Base-by-base conservation (phyloP, 2,329 filamentous ascomycete genomes). In the Aspergillus calidoustus region DNA sequence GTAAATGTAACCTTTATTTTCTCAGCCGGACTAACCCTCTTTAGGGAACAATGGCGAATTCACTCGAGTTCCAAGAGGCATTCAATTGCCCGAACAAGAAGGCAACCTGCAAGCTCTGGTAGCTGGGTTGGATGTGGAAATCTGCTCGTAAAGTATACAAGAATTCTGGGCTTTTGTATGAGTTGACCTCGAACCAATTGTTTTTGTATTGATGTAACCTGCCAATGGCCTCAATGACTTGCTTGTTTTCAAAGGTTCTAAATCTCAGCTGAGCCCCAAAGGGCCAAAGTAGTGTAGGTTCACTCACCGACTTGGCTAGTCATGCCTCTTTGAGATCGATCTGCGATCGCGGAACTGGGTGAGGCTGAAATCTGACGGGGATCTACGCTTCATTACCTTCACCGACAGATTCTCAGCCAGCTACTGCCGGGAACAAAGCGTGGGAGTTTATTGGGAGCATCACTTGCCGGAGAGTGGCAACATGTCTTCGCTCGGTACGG, bases 41-140 rank as follows among this genome's bases (percentile, higher is more conserved):
- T 25, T 53, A 83, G 66, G 87, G 88, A 4, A 88, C 88, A 0
- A 85, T 89, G 78, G 83, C 84, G 0, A 91, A 92, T 69, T 90
- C 87, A 31, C 81, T 82, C 30, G 87, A 86, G 19, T 92, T 92
- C 71, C 83, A 81, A 61, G 85, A 90, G 72, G 86, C 85, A 9
- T 92, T 91, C 73, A 79, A 85, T 51, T 92, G 89, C 71, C 81
- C 85, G 17, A 79, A 78, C 3, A 89, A 87, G 77, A 82, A 90
- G 72, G 89, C 89, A 0, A 85, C 83, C 34, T 92, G 89, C 73
- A 85, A 91, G 76, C 76, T 92, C 60, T 91, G 89, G 89, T 92
- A 82, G 68, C 31, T 55, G 41, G 28, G 19, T 9, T 19, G 15
- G 38, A 43, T 13, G 31, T 41, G n/a, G 48, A 49, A 43, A 28